phyloP scores from a whole-genome alignment of 1,284 basidiomycete genomes.

The Puccinia horiana region DNA sequence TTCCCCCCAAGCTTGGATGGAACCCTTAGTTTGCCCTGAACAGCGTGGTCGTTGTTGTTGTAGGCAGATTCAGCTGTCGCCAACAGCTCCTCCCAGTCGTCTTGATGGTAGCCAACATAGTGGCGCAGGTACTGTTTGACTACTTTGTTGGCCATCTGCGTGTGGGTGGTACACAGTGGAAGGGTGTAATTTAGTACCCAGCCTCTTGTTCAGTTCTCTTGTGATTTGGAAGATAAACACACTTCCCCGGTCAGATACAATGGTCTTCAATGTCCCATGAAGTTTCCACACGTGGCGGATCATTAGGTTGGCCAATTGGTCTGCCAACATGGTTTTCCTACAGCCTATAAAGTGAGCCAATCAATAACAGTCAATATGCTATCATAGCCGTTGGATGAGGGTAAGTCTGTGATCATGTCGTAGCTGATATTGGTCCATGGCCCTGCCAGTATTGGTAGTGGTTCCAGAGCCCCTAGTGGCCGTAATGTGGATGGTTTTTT shows the following conservation, averaged over 20 bases:
- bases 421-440: slow-evolving; percentile 33
- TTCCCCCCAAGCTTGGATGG: background rate
- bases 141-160: slow-evolving; percentile 23
- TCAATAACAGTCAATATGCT: background rate
- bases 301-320: no score
- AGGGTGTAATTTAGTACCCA: background rate
- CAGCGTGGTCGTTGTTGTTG: background rate
- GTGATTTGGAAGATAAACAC: slow-evolving; percentile 9
- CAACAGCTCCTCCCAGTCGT: slow-evolving; percentile 23
- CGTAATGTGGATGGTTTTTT: slow-evolving; percentile 57
- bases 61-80: slow-evolving; percentile 42
- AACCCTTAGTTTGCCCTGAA: background rate
- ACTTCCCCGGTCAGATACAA: slow-evolving; percentile 3
- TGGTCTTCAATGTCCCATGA: no score
- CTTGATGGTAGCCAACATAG: slow-evolving; percentile 45
- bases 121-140: slow-evolving; percentile 26
- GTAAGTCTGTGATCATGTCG: background rate
- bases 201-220: background rate
- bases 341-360: no score
- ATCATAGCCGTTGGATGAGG: background rate
- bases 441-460: slow-evolving; percentile 56
- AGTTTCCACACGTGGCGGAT: no score
- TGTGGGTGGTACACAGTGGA: slow-evolving; percentile 16
- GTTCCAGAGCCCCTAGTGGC: slow-evolving; percentile 59
- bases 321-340: no score